phyloP scores from a whole-genome alignment of 2,329 filamentous ascomycete species.

The Fusarium sublunatum region DNA sequence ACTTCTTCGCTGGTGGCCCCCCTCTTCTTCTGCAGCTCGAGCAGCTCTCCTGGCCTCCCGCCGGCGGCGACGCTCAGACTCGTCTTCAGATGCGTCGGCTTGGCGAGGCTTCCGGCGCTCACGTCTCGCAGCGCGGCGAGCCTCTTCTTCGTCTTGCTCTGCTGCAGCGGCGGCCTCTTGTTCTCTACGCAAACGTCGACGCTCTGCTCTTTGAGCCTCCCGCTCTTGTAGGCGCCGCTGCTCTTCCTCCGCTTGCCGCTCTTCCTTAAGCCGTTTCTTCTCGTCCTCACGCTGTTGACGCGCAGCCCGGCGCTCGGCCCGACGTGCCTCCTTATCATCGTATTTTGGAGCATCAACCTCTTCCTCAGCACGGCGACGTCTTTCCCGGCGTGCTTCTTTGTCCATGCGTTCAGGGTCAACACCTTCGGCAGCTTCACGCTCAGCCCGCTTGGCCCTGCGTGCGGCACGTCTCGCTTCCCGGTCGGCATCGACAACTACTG shows the following conservation, averaged over 20 bases:
- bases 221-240: constrained; percentile 61
- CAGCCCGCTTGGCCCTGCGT: constrained; percentile 68
- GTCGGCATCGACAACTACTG: constrained; percentile 64
- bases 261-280: constrained; percentile 53
- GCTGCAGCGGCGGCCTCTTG: constrained; percentile 58
- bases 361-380: constrained; percentile 58
- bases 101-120: constrained; percentile 63
- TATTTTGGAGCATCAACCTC: constrained; percentile 62
- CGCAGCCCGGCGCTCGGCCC: constrained; percentile 63
- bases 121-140: constrained; percentile 57
- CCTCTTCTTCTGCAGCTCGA: constrained; percentile 54
- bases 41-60: constrained; percentile 63
- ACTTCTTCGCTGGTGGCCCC: constrained; percentile 48
- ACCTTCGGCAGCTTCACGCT: constrained; percentile 51
- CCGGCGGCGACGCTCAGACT: constrained; percentile 65
- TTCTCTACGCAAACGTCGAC: constrained; percentile 62
- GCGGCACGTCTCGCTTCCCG: constrained; percentile 71
- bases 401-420: constrained; percentile 68
- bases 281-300: constrained; percentile 46
- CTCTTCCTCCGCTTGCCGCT: constrained; percentile 63
- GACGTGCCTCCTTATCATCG: constrained; percentile 62
- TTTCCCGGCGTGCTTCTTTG: constrained; percentile 68
- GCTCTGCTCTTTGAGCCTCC: constrained; percentile 62
- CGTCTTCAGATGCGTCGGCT: constrained; percentile 60
- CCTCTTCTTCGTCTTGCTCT: constrained; percentile 59